phyloP scores from a whole-genome alignment of 371 early-diverging fungal genomes.

The Mortierella sp. region DNA sequence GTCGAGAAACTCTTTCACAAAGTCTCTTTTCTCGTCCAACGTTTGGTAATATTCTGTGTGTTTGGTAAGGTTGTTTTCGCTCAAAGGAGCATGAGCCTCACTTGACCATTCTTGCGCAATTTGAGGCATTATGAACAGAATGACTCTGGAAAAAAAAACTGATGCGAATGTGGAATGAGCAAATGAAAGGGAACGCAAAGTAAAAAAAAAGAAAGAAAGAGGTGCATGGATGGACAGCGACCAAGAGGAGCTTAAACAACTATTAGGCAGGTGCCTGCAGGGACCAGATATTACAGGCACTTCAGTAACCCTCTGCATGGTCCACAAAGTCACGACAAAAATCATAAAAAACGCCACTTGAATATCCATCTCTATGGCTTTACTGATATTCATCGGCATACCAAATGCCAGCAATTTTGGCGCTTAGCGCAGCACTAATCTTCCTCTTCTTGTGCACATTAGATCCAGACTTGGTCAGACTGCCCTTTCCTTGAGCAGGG shows the following conservation, averaged over 20 bases:
- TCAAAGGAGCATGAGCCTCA: neutral
- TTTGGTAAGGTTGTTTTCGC: slow-evolving; percentile 22
- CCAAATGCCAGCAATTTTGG: slow-evolving; percentile 72
- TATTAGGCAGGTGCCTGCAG: slow-evolving; percentile 1
- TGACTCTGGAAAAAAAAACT: neutral
- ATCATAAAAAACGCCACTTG: slow-evolving; percentile 6
- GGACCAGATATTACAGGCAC: slow-evolving; percentile 1
- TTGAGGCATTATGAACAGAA: neutral
- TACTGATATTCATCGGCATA: slow-evolving; percentile 54
- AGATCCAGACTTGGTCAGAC: slow-evolving; percentile 50
- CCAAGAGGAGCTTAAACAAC: neutral
- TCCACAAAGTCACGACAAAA: neutral
- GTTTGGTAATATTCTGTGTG: slow-evolving; percentile 32
- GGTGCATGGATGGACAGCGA: neutral
- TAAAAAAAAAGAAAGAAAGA: neutral
- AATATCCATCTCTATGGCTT: neutral
- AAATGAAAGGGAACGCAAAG: neutral
- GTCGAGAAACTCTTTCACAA: slow-evolving; percentile 36
- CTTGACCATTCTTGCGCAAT: slow-evolving; percentile 7
- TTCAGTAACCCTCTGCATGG: neutral
- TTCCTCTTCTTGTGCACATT: slow-evolving; percentile 63
- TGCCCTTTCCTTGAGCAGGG: slow-evolving; percentile 35
- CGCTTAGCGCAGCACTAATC: slow-evolving; percentile 65
- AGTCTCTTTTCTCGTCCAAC: slow-evolving; percentile 37
- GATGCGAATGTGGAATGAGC: neutral